Evolutionary conservation across 116 monocot species (phyloP), one percentile per base, ranked within the genome.

Genomic region (Zostera marina): DNA sequence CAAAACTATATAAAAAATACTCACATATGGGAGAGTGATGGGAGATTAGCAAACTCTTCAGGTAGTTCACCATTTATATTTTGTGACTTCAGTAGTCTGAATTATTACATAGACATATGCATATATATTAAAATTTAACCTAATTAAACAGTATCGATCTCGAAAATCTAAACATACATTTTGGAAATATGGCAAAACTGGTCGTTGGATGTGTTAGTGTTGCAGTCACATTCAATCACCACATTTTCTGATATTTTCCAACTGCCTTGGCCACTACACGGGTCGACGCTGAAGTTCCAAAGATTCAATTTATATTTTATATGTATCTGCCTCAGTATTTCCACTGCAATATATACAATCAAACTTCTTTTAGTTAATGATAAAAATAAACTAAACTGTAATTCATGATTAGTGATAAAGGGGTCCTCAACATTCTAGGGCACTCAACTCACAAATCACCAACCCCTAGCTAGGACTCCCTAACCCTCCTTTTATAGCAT

Each of bases 41-140:
- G 70, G 44, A 83, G 70, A 13, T 65, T 63, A 15, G 76, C 72
- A 55, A 83, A 68, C 55, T 83, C 79, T 12, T 65, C 76, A 0
- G 83, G 76, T 2, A 79, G 76, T 13, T 62, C 39, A 44, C 79
- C 83, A 0, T 57, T 60, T n/a, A 84, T 66, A 41, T 76, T 79
- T 55, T 76, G 76, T 19, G 62, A 42, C 68, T 67, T 71, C 39
- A 84, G 71, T 53, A 59, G 52, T 25, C 77, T 82, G 55, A 60
- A n/a, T 44, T 44, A 32, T 3, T 32, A 3, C 2, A 32, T 32
- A 32, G 32, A 32, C 32, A 32, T 32, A 32, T 32, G 5, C 5
- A 32, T 32, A 32, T 32, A 32, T 32, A 32, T 32, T 32, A 32
- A n/a, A n/a, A n/a, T n/a, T n/a, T n/a, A n/a, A n/a, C n/a, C n/a